These are phyloP conservation scores for Odonthalia washingtoniensis DNA, from an alignment of 31 red algal genomes.

Conservation along the genomic window DNA sequence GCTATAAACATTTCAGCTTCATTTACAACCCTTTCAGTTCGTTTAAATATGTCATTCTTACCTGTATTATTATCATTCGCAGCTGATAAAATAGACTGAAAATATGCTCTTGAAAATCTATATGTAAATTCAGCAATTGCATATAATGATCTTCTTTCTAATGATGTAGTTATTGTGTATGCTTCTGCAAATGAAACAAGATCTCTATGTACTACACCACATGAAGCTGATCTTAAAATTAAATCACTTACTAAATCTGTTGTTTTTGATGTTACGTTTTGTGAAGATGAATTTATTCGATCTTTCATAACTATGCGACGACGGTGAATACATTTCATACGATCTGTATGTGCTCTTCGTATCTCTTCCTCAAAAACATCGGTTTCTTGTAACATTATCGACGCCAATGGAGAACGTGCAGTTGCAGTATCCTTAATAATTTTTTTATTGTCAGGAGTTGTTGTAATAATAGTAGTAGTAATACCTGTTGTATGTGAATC, in stretches of 20 bases:
- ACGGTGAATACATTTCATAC: not conserved
- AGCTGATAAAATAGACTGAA: slow-evolving; percentile 9
- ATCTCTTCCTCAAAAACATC: not conserved
- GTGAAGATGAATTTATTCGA: not conserved
- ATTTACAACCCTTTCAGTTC: slow-evolving; percentile 37
- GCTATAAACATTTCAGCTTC: slow-evolving; percentile 43
- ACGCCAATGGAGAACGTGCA: not conserved
- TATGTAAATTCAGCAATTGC: slow-evolving; percentile 47
- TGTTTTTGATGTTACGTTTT: not conserved
- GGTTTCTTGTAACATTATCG: not conserved
- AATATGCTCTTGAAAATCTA: slow-evolving; percentile 31
- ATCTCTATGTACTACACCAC: slow-evolving; percentile 52
- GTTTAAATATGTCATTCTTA: slow-evolving; percentile 10
- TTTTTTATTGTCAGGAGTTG: too few relatives aligned
- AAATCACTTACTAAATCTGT: slow-evolving; percentile 37
- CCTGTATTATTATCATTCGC: not conserved
- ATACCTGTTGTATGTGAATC: too few relatives aligned
- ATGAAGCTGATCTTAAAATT: slow-evolving; percentile 30
- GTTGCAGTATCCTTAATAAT: not conserved
- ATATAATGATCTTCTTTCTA: slow-evolving; percentile 25
- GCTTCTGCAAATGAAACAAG: slow-evolving; percentile 55
- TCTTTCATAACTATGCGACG: not conserved
- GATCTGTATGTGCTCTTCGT: not conserved
- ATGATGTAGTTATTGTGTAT: slow-evolving; percentile 11
- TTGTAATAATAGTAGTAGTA: too few relatives aligned